Conservation (phyloP, 2,329 filamentous ascomycete species). For the Diaporthe australafricana region DNA sequence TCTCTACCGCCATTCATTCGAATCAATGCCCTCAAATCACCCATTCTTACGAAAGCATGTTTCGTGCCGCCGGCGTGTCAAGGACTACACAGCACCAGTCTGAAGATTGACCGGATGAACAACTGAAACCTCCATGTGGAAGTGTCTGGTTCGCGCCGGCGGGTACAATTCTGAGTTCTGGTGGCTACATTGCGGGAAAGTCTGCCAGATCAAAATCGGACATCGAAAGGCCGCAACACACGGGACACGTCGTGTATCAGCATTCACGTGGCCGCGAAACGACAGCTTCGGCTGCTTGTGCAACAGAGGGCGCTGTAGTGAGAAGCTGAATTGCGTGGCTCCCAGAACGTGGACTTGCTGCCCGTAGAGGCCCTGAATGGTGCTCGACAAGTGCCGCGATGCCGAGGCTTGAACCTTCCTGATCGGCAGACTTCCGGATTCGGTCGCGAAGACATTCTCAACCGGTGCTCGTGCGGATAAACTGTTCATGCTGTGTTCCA, state of each 20-base stretch:
- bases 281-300: not conserved
- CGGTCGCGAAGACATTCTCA: not conserved
- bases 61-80: not conserved
- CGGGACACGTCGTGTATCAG: not conserved
- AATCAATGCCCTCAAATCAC: not conserved
- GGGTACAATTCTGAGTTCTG: not conserved
- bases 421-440: not conserved
- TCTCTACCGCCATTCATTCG: not conserved
- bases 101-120: not conserved
- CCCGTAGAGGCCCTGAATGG: not conserved
- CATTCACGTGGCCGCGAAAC: not conserved
- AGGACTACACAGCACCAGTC: not conserved
- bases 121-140: not conserved
- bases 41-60: not conserved
- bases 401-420: not conserved
- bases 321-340: too few species aligned
- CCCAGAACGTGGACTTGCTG: not conserved
- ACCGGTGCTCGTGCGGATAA: not conserved
- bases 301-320: not conserved
- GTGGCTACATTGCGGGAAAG: not conserved
- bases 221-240: too few species aligned
- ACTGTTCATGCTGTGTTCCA: not conserved
- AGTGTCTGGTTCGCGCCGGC: not conserved
- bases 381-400: not conserved
- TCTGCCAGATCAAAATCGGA: not conserved